Evolutionary conservation across 192 early-diverging fungal species (phyloP).

Genomic region (Haplosporangium gracile): DNA sequence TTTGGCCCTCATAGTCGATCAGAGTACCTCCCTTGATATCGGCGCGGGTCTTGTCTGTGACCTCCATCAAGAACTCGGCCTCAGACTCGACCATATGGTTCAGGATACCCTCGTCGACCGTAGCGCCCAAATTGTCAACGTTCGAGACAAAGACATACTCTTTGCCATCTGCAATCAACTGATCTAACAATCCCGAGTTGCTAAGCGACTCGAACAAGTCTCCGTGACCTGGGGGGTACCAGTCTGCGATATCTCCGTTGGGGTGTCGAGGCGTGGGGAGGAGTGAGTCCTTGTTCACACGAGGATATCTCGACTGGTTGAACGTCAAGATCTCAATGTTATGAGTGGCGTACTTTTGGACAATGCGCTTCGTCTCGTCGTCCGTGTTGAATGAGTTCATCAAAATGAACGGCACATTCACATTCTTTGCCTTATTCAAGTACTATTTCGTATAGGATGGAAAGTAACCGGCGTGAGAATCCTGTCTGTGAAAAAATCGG

Average conservation of each 20-base stretch:
- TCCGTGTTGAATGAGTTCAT: conserved; percentile 99
- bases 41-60: conserved; percentile 99
- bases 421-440: conserved; percentile 89
- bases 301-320: conserved; percentile 96
- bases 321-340: conserved; percentile 95
- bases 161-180: conserved; percentile 94
- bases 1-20: conserved; percentile 95
- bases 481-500: no score
- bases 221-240: conserved; percentile 99
- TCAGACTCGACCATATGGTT: conserved; percentile 89
- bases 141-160: conserved; percentile 99
- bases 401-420: conserved; percentile 95
- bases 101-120: conserved; percentile 93
- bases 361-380: conserved; percentile 95
- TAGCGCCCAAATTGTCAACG: conserved; percentile 98
- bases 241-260: conserved; percentile 74
- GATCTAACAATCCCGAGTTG: conserved; percentile 95
- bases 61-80: conserved; percentile 98
- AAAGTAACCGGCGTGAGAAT: neutral
- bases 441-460: conserved; percentile 64
- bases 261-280: conserved; percentile 85
- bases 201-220: conserved; percentile 96
- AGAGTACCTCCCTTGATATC: conserved; percentile 99
- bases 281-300: conserved; percentile 93
- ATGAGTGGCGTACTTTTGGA: conserved; percentile 97